These are phyloP conservation scores for Lithospermum erythrorhizon DNA, from an alignment of 257 asterid species.

Conservation along the genomic window DNA sequence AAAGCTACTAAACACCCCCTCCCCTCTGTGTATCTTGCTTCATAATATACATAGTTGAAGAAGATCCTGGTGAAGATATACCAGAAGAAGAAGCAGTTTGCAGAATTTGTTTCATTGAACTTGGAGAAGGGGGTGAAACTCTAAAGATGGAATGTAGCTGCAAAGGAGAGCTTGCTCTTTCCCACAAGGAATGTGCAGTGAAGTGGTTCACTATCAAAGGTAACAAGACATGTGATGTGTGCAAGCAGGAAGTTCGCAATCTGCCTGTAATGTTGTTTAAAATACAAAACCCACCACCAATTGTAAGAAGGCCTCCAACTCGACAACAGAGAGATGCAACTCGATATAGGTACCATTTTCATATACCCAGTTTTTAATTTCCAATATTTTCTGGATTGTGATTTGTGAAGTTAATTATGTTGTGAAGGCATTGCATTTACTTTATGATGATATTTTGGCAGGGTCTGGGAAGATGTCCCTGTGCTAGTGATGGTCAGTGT, in stretches of 20 bases:
- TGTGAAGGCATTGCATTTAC: conserved; percentile 1
- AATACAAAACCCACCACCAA: conserved; percentile 59
- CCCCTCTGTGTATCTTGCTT: not conserved
- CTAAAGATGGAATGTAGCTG: conserved; percentile 96
- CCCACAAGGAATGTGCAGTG: conserved; percentile 84
- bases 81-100: conserved; percentile 99
- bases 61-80: conserved; percentile 73
- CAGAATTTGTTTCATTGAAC: conserved; percentile 87
- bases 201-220: conserved; percentile 98
- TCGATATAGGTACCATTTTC: conserved; percentile 65
- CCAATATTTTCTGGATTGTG: not conserved
- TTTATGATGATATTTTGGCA: conserved; percentile 16
- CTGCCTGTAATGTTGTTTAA: conserved; percentile 80
- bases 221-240: conserved; percentile 82
- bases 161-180: conserved; percentile 97
- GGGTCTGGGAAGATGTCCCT: conserved; percentile 96
- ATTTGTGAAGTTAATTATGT: too few species aligned
- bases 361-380: not conserved
- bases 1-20: too few species aligned
- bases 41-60: conserved; percentile 19
- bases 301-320: conserved; percentile 37
- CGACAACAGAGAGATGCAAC: conserved; percentile 46
- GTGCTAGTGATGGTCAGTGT: conserved; percentile 96
- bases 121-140: conserved; percentile 89
- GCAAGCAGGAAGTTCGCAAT: conserved; percentile 83